These are phyloP conservation scores for Globisporangium lucens DNA, from an alignment of 352 stramenopile species.

Conservation along the genomic window DNA sequence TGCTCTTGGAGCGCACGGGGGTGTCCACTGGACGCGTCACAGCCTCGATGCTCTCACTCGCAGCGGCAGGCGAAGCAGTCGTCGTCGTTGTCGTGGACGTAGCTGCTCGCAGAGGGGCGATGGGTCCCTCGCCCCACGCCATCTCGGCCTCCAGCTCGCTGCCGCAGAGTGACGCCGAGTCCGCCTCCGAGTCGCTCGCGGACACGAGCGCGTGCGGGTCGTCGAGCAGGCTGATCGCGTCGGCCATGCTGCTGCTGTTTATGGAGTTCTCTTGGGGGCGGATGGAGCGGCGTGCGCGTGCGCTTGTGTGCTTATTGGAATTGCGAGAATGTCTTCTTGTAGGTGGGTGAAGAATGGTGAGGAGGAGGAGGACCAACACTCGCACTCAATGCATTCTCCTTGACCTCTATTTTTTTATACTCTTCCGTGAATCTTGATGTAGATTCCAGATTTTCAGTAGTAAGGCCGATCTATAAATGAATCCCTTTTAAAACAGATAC, in stretches of 20 bases:
- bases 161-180: conserved; percentile 63
- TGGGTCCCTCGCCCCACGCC: conserved; percentile 72
- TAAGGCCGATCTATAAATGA: background rate
- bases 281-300: background rate
- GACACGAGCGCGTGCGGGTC: conserved; percentile 23
- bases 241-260: conserved; percentile 7
- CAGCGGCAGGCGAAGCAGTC: background rate
- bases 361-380: background rate
- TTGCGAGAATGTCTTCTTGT: conserved; percentile 4
- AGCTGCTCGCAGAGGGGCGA: conserved; percentile 55
- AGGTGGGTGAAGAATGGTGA: background rate
- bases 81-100: conserved; percentile 1
- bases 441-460: background rate
- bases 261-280: background rate
- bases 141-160: conserved; percentile 77
- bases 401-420: background rate
- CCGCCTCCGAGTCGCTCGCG: conserved; percentile 59
- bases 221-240: conserved; percentile 13
- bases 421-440: background rate
- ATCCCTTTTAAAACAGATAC: background rate
- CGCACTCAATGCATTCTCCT: background rate
- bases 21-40: background rate
- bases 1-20: conserved; percentile 44
- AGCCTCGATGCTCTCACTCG: background rate
- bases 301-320: background rate